Base-by-base conservation (phyloP, 441 rosid genomes). In the Eruca vesicaria region DNA sequence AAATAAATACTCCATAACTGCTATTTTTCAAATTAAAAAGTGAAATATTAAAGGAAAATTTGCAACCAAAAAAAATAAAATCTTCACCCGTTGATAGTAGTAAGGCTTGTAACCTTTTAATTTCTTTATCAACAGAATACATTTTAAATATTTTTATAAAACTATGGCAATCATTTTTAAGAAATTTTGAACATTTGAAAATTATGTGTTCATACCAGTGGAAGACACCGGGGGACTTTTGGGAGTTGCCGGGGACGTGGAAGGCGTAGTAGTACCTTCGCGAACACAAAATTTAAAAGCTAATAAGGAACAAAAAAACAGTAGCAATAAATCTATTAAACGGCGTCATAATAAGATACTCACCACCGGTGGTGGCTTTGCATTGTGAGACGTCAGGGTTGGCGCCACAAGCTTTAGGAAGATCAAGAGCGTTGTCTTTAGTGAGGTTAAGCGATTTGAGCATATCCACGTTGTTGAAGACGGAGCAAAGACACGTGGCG, bases 381-480 rank as follows among this genome's bases (percentile, higher is more conserved):
- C 55, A 48, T 16, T 16, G 55, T 16, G 21, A 48, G 21, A 48
- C 18, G 21, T 48, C 55, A 48, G 55, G 55, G 11, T 48, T 7
- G 10, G 84, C 83, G 10, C 89, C 91, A 69, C 96, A 90, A 4
- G 86, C 81, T 26, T 78, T 78, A 3, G 91, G 84, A 20, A 90
- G 83, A 5, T 21, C 75, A 12, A 88, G 52, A 28, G 88, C 89
- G 18, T 84, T 77, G 2, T 75, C 84, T 69, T 48, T 69, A 38
- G 86, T 85, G 56, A 87, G 10, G 45, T 86, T 85, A 63, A 87
- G 63, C 55, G 74, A 66, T 52, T 78, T 79, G 72, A 85, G 68
- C 68, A 87, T 9, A 4, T 67, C 82, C 0, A 76, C 76, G 70
- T 86, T 74, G 45, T 65, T 72, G 26, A 84, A 73, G 7, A 79